Evolutionary conservation across 179 eudicot species (phyloP).

Genomic region (Spergularia azorica): DNA sequence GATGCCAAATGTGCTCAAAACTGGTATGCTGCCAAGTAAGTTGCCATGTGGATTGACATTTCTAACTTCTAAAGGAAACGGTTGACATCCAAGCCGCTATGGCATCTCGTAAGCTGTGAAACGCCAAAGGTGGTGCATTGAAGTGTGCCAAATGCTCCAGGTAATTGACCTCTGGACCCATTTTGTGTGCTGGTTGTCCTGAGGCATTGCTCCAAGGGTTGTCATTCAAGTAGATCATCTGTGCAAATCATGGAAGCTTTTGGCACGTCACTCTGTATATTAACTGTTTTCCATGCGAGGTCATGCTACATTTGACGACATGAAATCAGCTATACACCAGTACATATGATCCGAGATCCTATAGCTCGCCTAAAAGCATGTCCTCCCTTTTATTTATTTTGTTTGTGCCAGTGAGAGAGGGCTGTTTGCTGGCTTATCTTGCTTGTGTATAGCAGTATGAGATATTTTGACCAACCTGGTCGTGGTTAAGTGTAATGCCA

Average conservation of each 20-base stretch:
- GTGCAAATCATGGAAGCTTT: background rate
- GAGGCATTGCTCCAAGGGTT: background rate
- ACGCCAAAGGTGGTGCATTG: background rate
- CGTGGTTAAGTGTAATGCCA: slow-evolving; percentile 1
- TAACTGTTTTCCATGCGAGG: background rate
- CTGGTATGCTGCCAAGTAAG: slow-evolving; percentile 96
- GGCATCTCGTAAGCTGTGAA: background rate
- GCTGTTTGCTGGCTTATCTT: background rate
- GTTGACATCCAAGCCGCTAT: background rate
- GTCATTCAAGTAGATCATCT: background rate
- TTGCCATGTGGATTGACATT: background rate
- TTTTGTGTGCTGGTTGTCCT: slow-evolving; percentile 12
- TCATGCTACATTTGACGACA: slow-evolving; percentile 8
- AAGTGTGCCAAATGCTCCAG: background rate
- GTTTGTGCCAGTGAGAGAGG: background rate
- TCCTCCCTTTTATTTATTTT: too few relatives aligned
- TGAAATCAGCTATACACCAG: background rate
- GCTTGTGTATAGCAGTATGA: background rate
- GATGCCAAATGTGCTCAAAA: slow-evolving; percentile 91
- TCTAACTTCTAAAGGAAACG: background rate
- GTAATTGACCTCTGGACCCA: background rate
- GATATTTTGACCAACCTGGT: background rate
- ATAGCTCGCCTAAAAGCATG: slow-evolving; percentile 2
- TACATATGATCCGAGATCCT: background rate
- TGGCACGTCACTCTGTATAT: background rate